Evolutionary conservation across 2,329 filamentous ascomycete genomes (phyloP).

Genomic region (Epichloe elymi): DNA sequence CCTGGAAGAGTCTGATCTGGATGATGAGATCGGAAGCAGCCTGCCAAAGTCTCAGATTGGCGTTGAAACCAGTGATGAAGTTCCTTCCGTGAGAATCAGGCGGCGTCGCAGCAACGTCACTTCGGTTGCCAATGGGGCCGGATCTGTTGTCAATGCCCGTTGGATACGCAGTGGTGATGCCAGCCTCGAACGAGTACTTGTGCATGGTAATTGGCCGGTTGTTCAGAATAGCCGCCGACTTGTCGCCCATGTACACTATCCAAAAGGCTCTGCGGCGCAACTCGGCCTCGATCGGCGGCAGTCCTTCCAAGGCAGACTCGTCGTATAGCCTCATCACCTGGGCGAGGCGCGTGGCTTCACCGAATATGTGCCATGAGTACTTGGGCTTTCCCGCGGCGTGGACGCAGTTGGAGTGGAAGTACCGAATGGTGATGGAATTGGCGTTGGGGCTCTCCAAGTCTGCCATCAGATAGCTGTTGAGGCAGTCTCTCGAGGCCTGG

Average conservation of each 20-base stretch:
- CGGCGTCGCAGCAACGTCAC: conserved; percentile 4
- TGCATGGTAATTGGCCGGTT: conserved; percentile 30
- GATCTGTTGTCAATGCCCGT: conserved; percentile 18
- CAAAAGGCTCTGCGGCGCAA: conserved; percentile 23
- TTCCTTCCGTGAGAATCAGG: conserved; percentile 11
- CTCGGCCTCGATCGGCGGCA: conserved; percentile 25
- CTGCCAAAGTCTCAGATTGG: conserved; percentile 27
- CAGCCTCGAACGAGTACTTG: conserved; percentile 27
- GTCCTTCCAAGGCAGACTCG: conserved; percentile 22
- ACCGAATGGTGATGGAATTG: conserved; percentile 29
- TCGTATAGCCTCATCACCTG: conserved; percentile 31
- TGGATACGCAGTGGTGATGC: conserved; percentile 24
- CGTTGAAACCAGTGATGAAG: conserved; percentile 28
- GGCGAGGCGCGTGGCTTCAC: conserved; percentile 27
- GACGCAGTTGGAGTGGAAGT: conserved; percentile 32
- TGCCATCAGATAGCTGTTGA: conserved; percentile 25
- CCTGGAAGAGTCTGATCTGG: conserved; percentile 21
- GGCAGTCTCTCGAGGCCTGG: conserved; percentile 23
- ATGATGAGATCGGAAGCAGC: conserved; percentile 25
- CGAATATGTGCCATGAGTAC: conserved; percentile 32
- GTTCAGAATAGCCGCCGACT: conserved; percentile 26
- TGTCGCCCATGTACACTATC: conserved; percentile 28
- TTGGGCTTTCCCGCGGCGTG: conserved; percentile 29
- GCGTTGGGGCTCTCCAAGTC: conserved; percentile 29
- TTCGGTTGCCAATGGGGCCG: conserved; percentile 3